These are phyloP conservation scores for Anastatica hierochuntica DNA, from an alignment of 345 rosid genomes.

Conservation along the genomic window DNA sequence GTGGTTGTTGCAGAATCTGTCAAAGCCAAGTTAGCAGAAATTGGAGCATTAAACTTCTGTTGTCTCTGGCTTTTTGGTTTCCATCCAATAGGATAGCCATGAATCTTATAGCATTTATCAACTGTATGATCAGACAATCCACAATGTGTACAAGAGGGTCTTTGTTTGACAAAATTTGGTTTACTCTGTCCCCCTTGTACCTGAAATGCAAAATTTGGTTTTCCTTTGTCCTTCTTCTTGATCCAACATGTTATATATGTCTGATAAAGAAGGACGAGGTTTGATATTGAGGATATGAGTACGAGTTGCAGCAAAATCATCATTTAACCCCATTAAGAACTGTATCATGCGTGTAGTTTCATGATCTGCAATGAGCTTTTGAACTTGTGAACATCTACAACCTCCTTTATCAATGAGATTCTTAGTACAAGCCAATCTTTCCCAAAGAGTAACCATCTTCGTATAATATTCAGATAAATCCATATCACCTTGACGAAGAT, in stretches of 20 bases:
- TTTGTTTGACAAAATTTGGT: background rate
- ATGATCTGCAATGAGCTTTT: background rate
- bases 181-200: background rate
- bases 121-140: background rate
- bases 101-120: background rate
- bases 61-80: background rate
- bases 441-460: background rate
- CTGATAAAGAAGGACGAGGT: background rate
- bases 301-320: background rate
- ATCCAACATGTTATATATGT: background rate
- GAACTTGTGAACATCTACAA: background rate
- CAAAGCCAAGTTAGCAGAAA: background rate
- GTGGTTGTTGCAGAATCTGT: background rate
- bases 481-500: no score
- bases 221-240: background rate
- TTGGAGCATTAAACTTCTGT: no score
- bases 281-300: background rate
- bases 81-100: background rate
- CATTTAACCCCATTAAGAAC: background rate
- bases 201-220: background rate
- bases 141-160: background rate
- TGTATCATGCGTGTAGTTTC: background rate
- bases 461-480: background rate
- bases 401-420: background rate
- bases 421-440: background rate